Conservation (phyloP, 2,329 filamentous ascomycete species). For the Fusarium abutilonis region DNA sequence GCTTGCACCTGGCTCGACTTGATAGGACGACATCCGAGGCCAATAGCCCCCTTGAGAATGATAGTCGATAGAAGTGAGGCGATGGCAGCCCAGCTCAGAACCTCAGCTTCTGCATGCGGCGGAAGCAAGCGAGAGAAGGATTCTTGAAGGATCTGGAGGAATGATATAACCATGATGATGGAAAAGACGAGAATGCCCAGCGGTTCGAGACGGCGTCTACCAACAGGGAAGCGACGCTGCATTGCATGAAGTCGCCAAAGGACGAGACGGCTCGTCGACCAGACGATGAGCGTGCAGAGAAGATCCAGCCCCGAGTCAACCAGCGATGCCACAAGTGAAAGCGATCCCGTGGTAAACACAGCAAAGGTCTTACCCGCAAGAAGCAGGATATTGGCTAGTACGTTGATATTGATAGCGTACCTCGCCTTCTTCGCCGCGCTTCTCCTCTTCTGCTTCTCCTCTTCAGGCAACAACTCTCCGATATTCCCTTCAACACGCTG, state of each 20-base stretch:
- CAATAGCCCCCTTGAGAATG: slow-evolving; percentile 81
- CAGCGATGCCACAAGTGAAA: slow-evolving; percentile 79
- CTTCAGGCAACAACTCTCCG: slow-evolving; percentile 47
- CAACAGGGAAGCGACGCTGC: slow-evolving; percentile 77
- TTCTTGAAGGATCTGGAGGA: slow-evolving; percentile 77
- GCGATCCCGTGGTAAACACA: slow-evolving; percentile 79
- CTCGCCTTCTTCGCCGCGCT: slow-evolving; percentile 41
- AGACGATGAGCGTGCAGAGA: slow-evolving; percentile 81
- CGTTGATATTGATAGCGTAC: slow-evolving; percentile 83
- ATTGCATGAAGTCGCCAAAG: slow-evolving; percentile 59
- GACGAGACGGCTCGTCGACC: slow-evolving; percentile 77
- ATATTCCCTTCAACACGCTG: slow-evolving; percentile 47
- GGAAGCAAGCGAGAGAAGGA: slow-evolving; percentile 69
- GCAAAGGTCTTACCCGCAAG: slow-evolving; percentile 79
- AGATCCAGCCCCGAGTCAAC: slow-evolving; percentile 83
- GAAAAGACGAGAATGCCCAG: slow-evolving; percentile 82
- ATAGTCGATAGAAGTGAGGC: slow-evolving; percentile 75
- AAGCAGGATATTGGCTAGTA: slow-evolving; percentile 77
- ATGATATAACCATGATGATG: slow-evolving; percentile 84
- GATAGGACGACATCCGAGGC: slow-evolving; percentile 83
- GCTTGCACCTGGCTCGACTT: slow-evolving; percentile 86
- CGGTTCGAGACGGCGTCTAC: slow-evolving; percentile 74
- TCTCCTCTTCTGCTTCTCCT: slow-evolving; percentile 45
- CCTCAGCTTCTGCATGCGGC: slow-evolving; percentile 61
- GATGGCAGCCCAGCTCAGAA: slow-evolving; percentile 45